A percentile compares a stretch with the other conserved stretches of the same genome.
phyloP scores from a whole-genome alignment of 306 rosid species.

The Datisca glomerata region DNA sequence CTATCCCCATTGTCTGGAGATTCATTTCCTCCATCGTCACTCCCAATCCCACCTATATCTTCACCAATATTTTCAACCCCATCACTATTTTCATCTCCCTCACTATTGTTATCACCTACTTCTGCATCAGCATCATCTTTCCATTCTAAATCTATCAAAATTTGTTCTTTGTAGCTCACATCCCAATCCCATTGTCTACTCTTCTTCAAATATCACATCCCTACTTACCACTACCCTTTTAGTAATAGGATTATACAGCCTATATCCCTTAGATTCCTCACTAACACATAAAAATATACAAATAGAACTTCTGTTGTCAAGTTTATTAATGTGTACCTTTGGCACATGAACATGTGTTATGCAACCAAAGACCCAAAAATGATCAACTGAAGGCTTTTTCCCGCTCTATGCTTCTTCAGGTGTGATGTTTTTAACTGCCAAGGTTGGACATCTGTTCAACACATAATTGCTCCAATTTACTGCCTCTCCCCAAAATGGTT shows the following conservation, averaged over 20 bases:
- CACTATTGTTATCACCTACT: not conserved
- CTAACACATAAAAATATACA: not conserved
- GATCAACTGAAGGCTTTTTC: no score
- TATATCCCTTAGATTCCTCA: slow-evolving; percentile 4
- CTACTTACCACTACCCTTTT: not conserved
- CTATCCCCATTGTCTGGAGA: no score
- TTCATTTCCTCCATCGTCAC: no score
- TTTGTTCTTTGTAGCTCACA: not conserved
- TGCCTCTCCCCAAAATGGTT: not conserved
- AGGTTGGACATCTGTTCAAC: no score
- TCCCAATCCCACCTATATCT: no score
- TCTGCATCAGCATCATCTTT: not conserved
- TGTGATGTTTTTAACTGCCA: not conserved
- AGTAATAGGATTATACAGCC: not conserved
- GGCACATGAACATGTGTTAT: slow-evolving; percentile 1
- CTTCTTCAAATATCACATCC: slow-evolving; percentile 6
- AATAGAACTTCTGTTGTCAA: not conserved
- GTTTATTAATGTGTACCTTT: not conserved
- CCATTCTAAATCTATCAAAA: slow-evolving; percentile 3
- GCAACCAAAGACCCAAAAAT: no score
- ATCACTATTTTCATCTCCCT: no score
- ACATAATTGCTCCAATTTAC: no score
- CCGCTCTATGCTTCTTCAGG: not conserved
- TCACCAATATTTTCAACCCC: not conserved
- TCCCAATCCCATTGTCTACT: not conserved